Percentiles rank a stretch among this genome's conserved stretches.
Evolutionary conservation across 2,329 filamentous ascomycete species (phyloP).

Genomic region (Elsinoe fawcettii): DNA sequence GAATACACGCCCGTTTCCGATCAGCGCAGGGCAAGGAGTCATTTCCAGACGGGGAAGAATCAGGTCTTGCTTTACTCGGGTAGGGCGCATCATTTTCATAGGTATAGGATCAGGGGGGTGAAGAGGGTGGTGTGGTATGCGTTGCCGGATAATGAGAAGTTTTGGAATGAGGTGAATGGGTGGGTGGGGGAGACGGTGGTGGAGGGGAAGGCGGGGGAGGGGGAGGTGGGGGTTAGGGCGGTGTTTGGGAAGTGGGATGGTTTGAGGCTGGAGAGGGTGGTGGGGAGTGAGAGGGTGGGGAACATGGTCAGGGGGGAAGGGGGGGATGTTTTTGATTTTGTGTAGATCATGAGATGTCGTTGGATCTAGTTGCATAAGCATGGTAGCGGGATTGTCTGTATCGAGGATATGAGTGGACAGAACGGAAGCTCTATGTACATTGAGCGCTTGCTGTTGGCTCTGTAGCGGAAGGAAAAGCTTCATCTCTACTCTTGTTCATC

Average conservation of each 20-base stretch:
- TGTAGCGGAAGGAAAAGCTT: background rate
- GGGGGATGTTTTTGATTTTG: slow-evolving; percentile 89
- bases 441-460: slow-evolving; percentile 3
- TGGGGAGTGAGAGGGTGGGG: slow-evolving; percentile 69
- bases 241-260: slow-evolving; percentile 86
- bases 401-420: background rate
- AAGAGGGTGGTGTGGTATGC: slow-evolving; percentile 82
- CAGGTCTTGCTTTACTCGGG: slow-evolving; percentile 84
- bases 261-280: slow-evolving; percentile 79
- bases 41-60: slow-evolving; percentile 78
- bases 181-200: slow-evolving; percentile 51
- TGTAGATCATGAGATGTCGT: slow-evolving; percentile 39
- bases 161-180: slow-evolving; percentile 68
- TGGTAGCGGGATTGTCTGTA: no score
- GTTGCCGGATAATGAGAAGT: slow-evolving; percentile 76
- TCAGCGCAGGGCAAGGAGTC: slow-evolving; percentile 73
- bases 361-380: no score
- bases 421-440: background rate
- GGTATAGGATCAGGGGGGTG: slow-evolving; percentile 76
- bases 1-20: slow-evolving; percentile 79
- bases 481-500: background rate
- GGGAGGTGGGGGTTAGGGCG: slow-evolving; percentile 43
- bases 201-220: slow-evolving; percentile 49
- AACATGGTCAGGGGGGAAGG: slow-evolving; percentile 77
- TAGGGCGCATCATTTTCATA: slow-evolving; percentile 90